phyloP scores from a whole-genome alignment of 352 stramenopile genomes.

The Saprolegnia parasitica region DNA sequence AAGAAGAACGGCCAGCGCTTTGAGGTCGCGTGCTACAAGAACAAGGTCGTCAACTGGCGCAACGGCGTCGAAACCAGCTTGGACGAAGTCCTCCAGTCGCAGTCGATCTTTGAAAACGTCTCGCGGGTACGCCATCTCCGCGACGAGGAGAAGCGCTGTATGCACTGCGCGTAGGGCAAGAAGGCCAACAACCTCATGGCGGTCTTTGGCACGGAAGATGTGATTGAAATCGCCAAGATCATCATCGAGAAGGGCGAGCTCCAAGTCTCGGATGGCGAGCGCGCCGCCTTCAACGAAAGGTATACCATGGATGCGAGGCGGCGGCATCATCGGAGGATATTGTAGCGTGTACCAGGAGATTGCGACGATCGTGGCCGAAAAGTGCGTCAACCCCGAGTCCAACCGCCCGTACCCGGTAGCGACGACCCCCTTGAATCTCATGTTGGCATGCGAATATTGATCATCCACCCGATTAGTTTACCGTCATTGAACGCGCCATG shows the following conservation, averaged over 20 bases:
- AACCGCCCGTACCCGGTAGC: slow-evolving; percentile 92
- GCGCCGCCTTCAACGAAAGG: slow-evolving; percentile 89
- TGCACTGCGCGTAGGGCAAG: slow-evolving; percentile 78
- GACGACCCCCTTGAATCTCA: neutral
- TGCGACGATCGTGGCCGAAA: slow-evolving; percentile 94
- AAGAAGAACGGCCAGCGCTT: slow-evolving; percentile 95
- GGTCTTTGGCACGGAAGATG: slow-evolving; percentile 90
- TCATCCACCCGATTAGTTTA: slow-evolving; percentile 56
- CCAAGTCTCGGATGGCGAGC: slow-evolving; percentile 96
- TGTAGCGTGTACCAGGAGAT: slow-evolving; percentile 91
- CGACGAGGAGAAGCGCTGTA: no score
- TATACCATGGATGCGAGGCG: slow-evolving; percentile 30
- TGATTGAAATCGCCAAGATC: slow-evolving; percentile 86
- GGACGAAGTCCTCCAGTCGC: slow-evolving; percentile 97
- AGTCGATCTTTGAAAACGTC: slow-evolving; percentile 97
- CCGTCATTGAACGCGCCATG: slow-evolving; percentile 96
- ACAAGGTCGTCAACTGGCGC: slow-evolving; percentile 98
- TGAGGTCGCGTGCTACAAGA: slow-evolving; percentile 99
- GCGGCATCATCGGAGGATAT: neutral
- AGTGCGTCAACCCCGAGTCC: slow-evolving; percentile 95
- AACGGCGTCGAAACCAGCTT: slow-evolving; percentile 97
- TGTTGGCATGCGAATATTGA: no score
- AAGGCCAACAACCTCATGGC: slow-evolving; percentile 89
- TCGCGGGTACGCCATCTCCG: slow-evolving; percentile 87
- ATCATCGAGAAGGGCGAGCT: slow-evolving; percentile 96